Evolutionary conservation across 208 protist species (phyloP), one percentile per base, ranked within the genome.

Genomic region (Phytomonas sp.): DNA sequence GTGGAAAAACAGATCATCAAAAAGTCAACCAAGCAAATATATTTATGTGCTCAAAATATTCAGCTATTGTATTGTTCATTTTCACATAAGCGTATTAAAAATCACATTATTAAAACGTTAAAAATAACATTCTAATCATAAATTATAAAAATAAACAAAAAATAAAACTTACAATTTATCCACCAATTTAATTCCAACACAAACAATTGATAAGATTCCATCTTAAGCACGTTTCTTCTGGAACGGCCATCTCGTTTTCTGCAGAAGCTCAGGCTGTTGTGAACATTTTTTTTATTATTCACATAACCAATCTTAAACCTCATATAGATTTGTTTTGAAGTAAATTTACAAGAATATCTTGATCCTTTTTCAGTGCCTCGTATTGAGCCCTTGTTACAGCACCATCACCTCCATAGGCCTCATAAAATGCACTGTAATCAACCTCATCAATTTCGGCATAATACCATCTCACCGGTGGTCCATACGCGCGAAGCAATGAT

Each of bases 361-460:
- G 49, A 45, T 70, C 34, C 29, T 23, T 40, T n/a, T 65, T 56
- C 56, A 92, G n/a, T 14, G 37, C 60, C 56, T 81, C 70, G 32
- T 83, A 82, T 56, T 79, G 74, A 30, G 32, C 67, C n/a, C 70
- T 66, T 29, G 82, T 83, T 59, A 93, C 69, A 3, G 85, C 69
- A 8, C 60, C 67, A 60, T 87, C 86, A 61, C 92, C 92, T 29
- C 92, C 92, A 64, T 89, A 94, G 12, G 73, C 78, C 11, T 56
- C 65, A 65, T 87, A 84, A 70, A 94, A 94, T 2, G 71, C 72
- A 33, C 78, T 62, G 59, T 88, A 96, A 69, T 96, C 92, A 0
- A 29, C 45, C 7, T 34, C 40, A 0, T 60, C 42, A 30, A 94
- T 73, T n/a, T 83, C 79, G n/a, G 91, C 81, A 72, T 92, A 95